phyloP scores from a whole-genome alignment of 2,329 filamentous ascomycete genomes.

The Neurospora sp. region DNA sequence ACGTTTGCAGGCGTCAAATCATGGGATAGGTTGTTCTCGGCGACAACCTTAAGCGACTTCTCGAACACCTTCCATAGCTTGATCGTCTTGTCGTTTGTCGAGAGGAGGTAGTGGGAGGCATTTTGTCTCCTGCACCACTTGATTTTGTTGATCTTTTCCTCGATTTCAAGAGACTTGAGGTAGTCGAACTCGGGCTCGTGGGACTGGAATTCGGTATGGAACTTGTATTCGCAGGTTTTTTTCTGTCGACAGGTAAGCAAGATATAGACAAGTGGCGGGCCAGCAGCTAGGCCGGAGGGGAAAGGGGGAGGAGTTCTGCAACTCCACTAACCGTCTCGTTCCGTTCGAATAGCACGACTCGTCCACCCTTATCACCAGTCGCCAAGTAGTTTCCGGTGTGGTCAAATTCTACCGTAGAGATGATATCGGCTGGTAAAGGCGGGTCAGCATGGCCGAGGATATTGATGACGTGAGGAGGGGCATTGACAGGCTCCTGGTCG shows the following conservation, averaged over 20 bases:
- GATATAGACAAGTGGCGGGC: neutral
- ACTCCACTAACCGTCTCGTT: conserved; percentile 78
- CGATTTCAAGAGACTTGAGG: conserved; percentile 96
- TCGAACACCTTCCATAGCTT: conserved; percentile 99
- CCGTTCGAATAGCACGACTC: conserved; percentile 78
- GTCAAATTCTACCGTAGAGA: conserved; percentile 84
- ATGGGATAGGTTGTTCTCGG: conserved; percentile 95
- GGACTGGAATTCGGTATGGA: conserved; percentile 99
- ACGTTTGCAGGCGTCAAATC: conserved; percentile 73
- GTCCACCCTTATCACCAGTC: conserved; percentile 80
- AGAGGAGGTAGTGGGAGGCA: conserved; percentile 93
- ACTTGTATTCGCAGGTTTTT: conserved; percentile 99
- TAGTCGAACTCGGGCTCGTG: conserved; percentile 99
- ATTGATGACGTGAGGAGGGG: neutral
- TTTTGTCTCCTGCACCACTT: conserved; percentile 99
- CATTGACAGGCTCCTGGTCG: neutral
- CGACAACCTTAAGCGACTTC: conserved; percentile 97
- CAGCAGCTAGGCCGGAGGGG: neutral
- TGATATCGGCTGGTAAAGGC: conserved; percentile 61
- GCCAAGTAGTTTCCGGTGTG: conserved; percentile 84
- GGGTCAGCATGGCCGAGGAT: conserved; percentile 9
- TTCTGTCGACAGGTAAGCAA: conserved; percentile 52
- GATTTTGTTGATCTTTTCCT: conserved; percentile 99
- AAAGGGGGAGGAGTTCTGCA: neutral
- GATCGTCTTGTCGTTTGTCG: conserved; percentile 99